phyloP scores from a whole-genome alignment of 139 green algal species.

The Nannochloris sp. region DNA sequence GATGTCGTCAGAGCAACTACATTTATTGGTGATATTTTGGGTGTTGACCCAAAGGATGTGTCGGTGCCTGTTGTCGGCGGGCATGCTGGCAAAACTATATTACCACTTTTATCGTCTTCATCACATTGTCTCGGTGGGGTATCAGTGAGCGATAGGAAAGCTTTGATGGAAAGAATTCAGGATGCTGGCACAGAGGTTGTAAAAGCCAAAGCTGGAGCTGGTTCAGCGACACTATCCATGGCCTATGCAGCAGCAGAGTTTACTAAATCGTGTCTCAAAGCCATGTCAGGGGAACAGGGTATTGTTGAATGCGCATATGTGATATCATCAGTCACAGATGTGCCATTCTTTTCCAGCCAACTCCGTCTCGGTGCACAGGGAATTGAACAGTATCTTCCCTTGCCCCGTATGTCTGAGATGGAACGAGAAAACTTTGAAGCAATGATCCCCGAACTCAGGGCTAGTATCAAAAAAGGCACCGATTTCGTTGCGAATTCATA shows the following conservation, averaged over 20 bases:
- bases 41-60: constrained; percentile 59
- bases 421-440: constrained; percentile 33
- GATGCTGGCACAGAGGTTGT: constrained; percentile 98
- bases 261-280: constrained; percentile 56
- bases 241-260: constrained; percentile 80
- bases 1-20: constrained; percentile 87
- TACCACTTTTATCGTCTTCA: constrained; percentile 77
- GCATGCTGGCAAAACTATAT: constrained; percentile 80
- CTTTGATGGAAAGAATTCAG: constrained; percentile 78
- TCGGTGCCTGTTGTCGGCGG: constrained; percentile 90
- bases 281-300: constrained; percentile 52
- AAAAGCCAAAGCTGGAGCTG: constrained; percentile 77
- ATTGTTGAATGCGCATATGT: constrained; percentile 80
- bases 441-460: constrained; percentile 49
- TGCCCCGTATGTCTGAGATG: constrained; percentile 60
- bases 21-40: constrained; percentile 61
- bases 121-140: constrained; percentile 32
- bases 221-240: constrained; percentile 94
- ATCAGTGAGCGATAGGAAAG: constrained; percentile 27
- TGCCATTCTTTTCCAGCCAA: constrained; percentile 64
- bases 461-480: constrained; percentile 77
- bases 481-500: constrained; percentile 46
- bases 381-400: constrained; percentile 62
- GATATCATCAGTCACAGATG: constrained; percentile 29
- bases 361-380: constrained; percentile 64